Conservation (phyloP, 2,329 filamentous ascomycete species). For the Fusarium transvaalense region DNA sequence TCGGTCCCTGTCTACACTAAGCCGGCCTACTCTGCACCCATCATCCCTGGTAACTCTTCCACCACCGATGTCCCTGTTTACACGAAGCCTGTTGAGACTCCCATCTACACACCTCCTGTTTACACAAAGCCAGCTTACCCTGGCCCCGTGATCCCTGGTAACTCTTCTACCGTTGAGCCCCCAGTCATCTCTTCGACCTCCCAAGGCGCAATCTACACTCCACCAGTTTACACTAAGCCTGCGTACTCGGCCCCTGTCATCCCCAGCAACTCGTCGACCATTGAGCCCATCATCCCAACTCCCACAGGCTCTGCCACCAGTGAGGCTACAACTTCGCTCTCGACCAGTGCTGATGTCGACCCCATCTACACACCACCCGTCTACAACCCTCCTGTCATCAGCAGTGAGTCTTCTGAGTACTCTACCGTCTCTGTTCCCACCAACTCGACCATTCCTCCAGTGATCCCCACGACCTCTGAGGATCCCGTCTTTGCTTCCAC, state of each 20-base stretch:
- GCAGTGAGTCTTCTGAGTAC: slow-evolving; percentile 21
- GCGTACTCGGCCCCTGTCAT: slow-evolving; percentile 11
- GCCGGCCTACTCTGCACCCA: slow-evolving; percentile 6
- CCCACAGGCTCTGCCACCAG: not conserved
- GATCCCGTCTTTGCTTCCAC: not conserved
- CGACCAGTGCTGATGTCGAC: slow-evolving; percentile 6
- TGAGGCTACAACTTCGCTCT: not conserved
- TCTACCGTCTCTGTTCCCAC: not conserved
- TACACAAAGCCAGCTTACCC: slow-evolving; percentile 21
- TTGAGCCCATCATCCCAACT: slow-evolving; percentile 17
- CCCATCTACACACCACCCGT: slow-evolving; percentile 28
- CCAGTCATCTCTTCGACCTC: slow-evolving; percentile 5
- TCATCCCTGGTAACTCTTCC: slow-evolving; percentile 27
- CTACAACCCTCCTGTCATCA: slow-evolving; percentile 12
- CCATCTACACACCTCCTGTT: slow-evolving; percentile 28
- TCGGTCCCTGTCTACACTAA: slow-evolving; percentile 30
- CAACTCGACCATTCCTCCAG: slow-evolving; percentile 23
- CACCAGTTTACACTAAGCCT: slow-evolving; percentile 29
- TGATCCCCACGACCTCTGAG: slow-evolving; percentile 10
- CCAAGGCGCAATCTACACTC: slow-evolving; percentile 12
- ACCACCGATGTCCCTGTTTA: slow-evolving; percentile 4
- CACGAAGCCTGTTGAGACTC: slow-evolving; percentile 26
- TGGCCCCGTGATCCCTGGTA: not conserved
- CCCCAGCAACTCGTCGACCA: slow-evolving; percentile 23
- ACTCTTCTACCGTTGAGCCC: slow-evolving; percentile 10